A percentile compares a stretch with the other conserved stretches of the same genome.
phyloP scores from a whole-genome alignment of 495 filamentous ascomycete species.

The Xylaria telfairii region DNA sequence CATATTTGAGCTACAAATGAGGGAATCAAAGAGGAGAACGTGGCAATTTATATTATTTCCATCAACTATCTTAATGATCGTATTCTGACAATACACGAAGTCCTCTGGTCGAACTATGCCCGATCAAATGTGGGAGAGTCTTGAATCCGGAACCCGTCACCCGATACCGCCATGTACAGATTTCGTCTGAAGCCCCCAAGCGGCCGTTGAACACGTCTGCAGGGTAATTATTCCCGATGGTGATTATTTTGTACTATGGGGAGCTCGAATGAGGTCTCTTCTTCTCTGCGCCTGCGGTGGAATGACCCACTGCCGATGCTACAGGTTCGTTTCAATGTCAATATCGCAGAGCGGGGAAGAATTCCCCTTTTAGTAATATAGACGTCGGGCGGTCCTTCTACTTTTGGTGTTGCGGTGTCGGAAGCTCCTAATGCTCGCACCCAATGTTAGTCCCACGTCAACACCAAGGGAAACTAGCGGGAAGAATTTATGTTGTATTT shows the following conservation, averaged over 20 bases:
- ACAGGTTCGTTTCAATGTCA: not conserved
- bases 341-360: not conserved
- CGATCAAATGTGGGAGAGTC: not conserved
- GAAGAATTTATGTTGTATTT: not conserved
- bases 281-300: not conserved
- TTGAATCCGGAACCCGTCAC: not conserved
- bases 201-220: too few relatives aligned
- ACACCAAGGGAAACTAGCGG: not conserved
- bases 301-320: not conserved
- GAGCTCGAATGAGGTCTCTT: not conserved
- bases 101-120: not conserved
- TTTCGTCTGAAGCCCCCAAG: not conserved
- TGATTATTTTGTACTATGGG: too few relatives aligned
- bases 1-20: not conserved
- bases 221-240: too few relatives aligned
- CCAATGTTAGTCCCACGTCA: not conserved
- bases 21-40: not conserved
- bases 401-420: conserved; percentile 2
- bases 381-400: not conserved
- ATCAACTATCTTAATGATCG: not conserved
- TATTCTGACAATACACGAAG: not conserved
- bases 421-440: not conserved
- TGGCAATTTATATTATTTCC: not conserved
- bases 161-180: not conserved
- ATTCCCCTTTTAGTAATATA: not conserved